phyloP scores from a whole-genome alignment of 2,329 filamentous ascomycete species.

The Achaetomium macrosporum region DNA sequence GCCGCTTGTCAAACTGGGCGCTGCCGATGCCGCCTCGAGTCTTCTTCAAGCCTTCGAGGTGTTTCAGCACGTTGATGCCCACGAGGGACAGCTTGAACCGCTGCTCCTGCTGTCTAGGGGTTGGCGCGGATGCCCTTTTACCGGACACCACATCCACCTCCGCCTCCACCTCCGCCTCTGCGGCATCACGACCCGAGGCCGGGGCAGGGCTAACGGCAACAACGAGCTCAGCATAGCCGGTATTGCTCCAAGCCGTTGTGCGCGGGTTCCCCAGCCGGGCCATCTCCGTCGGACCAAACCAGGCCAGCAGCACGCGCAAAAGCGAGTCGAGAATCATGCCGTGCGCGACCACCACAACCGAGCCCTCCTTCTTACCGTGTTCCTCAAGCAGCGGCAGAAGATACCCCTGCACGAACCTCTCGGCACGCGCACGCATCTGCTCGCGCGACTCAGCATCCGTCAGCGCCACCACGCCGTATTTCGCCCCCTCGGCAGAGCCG shows the following conservation, averaged over 20 bases:
- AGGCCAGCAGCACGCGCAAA: constrained; percentile 55
- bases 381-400: constrained; percentile 48
- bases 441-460: constrained; percentile 56
- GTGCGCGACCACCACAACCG: constrained; percentile 70
- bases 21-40: constrained; percentile 80
- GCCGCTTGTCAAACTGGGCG: constrained; percentile 65
- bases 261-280: constrained; percentile 16
- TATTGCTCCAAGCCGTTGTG: constrained; percentile 46
- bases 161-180: not conserved
- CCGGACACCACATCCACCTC: constrained; percentile 4
- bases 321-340: constrained; percentile 72
- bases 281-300: constrained; percentile 37
- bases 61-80: constrained; percentile 62
- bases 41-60: constrained; percentile 69
- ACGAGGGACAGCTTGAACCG: constrained; percentile 40
- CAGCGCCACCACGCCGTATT: constrained; percentile 36
- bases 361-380: constrained; percentile 12
- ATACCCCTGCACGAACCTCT: constrained; percentile 59
- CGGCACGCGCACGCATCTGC: constrained; percentile 58
- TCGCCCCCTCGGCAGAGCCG: constrained; percentile 62
- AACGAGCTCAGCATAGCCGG: constrained; percentile 39
- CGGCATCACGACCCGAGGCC: not conserved
- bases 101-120: not conserved
- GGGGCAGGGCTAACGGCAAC: not conserved
- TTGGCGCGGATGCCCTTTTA: constrained; percentile 8